Evolutionary conservation across 2,329 filamentous ascomycete genomes (phyloP), one percentile per base, ranked within the genome.

Genomic region (Lachnellula suecica): DNA sequence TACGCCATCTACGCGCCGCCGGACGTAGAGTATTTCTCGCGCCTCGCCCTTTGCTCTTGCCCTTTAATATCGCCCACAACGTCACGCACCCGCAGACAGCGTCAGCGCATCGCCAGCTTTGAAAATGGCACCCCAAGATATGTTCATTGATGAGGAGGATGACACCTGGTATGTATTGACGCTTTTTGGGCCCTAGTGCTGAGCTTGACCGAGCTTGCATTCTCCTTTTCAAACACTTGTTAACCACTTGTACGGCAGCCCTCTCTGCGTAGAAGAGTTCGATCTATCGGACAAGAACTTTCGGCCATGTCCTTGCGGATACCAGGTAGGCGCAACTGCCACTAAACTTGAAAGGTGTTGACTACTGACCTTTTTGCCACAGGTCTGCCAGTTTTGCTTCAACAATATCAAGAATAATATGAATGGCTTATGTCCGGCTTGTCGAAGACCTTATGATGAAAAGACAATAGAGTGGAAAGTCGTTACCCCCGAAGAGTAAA

Each of bases 301-400:
- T 73, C 85, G 88, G 67, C 94, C 94, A 61, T 99, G 94, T 77
- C 93, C 93, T 52, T 99, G 94, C 70, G 94, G 94, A 57, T 99
- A 99, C 68, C 93, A 97, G 84, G 93, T 97, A 82, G 58, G 79
- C 51, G 24, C 31, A 3, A n/a, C 15, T 19, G 27, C 27, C 25
- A 13, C 34, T 7, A 27, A 35, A n/a, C 20, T 44, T 31, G 25
- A 37, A 11, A 38, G 37, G 15, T 45, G 22, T 52, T 60, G 31
- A 61, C 37, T 23, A 17, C 11, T 41, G 19, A 47, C 17, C 15
- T 38, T n/a, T n/a, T 53, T 48, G 29, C 40, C 37, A 34, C 66
- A 97, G 92, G 93, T 99, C 70, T 99, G 94, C 73, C 95, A 99
- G 78, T 99, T 99, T 74, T 99, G 94, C 75, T 99, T 93, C 78